Percentiles rank a stretch among this genome's conserved stretches.
Conservation (phyloP, 2,329 filamentous ascomycete species). For the Albophoma yamanashiensis region DNA sequence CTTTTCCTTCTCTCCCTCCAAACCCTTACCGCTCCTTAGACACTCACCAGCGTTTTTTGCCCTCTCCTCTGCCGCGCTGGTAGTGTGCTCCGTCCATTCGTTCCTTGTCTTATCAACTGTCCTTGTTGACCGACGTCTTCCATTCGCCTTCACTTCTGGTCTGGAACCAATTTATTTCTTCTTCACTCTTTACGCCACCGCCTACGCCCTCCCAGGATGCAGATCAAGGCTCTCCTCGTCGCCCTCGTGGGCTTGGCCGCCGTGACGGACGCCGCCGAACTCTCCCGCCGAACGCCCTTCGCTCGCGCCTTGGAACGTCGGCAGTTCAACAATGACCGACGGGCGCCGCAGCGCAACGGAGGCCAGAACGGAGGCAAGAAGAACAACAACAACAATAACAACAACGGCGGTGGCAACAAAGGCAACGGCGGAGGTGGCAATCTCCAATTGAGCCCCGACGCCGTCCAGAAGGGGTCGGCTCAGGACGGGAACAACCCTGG, state of each 20-base stretch:
- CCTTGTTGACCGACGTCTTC: neutral
- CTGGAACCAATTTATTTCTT: slow-evolving; percentile 6
- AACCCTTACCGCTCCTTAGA: slow-evolving; percentile 3
- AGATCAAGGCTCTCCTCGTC: slow-evolving; percentile 37
- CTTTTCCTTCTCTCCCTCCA: slow-evolving; percentile 39
- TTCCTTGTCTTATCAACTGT: slow-evolving; percentile 10
- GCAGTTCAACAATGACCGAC: slow-evolving; percentile 20
- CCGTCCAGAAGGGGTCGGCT: slow-evolving; percentile 38
- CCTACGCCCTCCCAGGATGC: slow-evolving; percentile 30
- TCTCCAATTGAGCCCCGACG: slow-evolving; percentile 27
- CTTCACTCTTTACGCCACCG: slow-evolving; percentile 13
- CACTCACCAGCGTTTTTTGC: slow-evolving; percentile 25
- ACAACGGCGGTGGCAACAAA: slow-evolving; percentile 13
- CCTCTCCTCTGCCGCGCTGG: slow-evolving; percentile 6
- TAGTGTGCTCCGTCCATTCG: slow-evolving; percentile 18
- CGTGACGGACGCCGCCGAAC: slow-evolving; percentile 11
- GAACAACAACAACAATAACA: slow-evolving; percentile 6
- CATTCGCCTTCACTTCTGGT: slow-evolving; percentile 8
- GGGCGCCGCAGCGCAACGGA: no score
- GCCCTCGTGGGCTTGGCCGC: slow-evolving; percentile 31
- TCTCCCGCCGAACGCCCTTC: slow-evolving; percentile 26
- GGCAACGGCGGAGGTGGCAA: slow-evolving; percentile 13
- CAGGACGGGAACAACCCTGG: slow-evolving; percentile 34
- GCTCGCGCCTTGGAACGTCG: slow-evolving; percentile 27
- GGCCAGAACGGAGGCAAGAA: slow-evolving; percentile 4